Base-by-base conservation (phyloP, 345 rosid species). In the Raphanus sativus region DNA sequence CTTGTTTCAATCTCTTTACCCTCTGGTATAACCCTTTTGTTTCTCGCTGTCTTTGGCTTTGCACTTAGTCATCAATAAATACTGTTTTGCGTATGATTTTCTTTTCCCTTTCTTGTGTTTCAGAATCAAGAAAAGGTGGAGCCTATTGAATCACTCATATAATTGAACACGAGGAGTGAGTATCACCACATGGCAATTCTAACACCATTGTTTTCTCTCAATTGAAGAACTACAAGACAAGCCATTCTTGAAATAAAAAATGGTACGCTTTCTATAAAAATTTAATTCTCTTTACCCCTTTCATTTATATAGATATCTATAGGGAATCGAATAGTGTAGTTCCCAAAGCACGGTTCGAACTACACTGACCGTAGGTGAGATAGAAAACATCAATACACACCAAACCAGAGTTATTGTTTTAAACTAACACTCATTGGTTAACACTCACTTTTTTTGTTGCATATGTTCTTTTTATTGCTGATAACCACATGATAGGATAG, bases 191-290 rank as follows among this genome's bases (percentile, higher is more conserved):
- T 85, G 82, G 85, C 81, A 83, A 79, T 71, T 60, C 48, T 29
- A 62, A 67, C 75, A 78, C 78, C 85, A 75, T 80, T 80, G 77
- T 82, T 81, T 73, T 83, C 82, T 60, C 69, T 74, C 73, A 78
- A 77, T 80, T 84, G 26, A 81, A 83, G 68, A 62, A 65, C 87
- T 78, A 85, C 74, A 81, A 48, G 88, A 87, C 87, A 84, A 78
- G 29, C 62, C 52, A 62, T 77, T 34, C 54, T 60, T 61, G 70
- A 61, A 60, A 66, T 72, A 50, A 66, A 72, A 60, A 67, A 40
- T 73, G 68, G 81, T 65, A 71, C 67, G 58, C 77, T 78, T 60
- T 78, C 58, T 78, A 40, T 40, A 9, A 76, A 32, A 42, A 52
- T 5, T 15, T 42, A 34, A 71, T 58, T 67, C 38, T 73, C 38